These are phyloP conservation scores for Annulohypoxylon nitens DNA, from an alignment of 495 filamentous ascomycete genomes.

Conservation along the genomic window DNA sequence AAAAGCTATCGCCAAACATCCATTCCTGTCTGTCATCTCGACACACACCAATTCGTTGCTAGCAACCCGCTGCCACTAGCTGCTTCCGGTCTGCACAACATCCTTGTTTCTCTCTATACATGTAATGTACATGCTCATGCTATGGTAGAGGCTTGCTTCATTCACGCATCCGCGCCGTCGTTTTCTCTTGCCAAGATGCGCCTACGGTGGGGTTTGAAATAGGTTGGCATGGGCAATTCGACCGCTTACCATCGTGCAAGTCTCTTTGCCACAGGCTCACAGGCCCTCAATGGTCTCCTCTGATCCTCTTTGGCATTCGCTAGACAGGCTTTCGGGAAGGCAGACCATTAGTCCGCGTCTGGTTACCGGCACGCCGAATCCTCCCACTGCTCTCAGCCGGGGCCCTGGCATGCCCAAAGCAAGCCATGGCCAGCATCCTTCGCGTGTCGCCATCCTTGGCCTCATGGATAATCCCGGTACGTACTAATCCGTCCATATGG, in stretches of 20 bases:
- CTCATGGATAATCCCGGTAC: constrained; percentile 40
- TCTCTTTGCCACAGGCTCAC: constrained; percentile 31
- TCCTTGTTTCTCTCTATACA: constrained; percentile 25
- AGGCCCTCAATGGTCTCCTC: neutral
- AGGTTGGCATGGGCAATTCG: constrained; percentile 36
- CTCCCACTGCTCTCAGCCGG: constrained; percentile 4
- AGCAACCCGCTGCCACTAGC: constrained; percentile 36
- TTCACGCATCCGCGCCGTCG: constrained; percentile 26
- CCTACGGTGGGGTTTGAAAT: constrained; percentile 33
- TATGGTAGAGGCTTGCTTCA: neutral
- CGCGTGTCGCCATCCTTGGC: constrained; percentile 32
- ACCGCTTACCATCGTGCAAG: constrained; percentile 38
- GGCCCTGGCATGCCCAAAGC: constrained; percentile 5
- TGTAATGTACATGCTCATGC: neutral
- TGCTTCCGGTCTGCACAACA: constrained; percentile 42
- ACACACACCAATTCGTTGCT: constrained; percentile 2
- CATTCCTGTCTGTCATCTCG: constrained; percentile 17
- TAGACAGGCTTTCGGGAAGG: constrained; percentile 24
- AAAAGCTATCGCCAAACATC: constrained; percentile 19
- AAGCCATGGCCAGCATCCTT: constrained; percentile 37
- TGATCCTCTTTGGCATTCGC: too few species aligned
- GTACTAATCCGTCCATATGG: constrained; percentile 31
- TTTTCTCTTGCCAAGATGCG: constrained; percentile 32
- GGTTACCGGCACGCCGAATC: constrained; percentile 35
- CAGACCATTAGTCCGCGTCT: constrained; percentile 28